Evolutionary conservation across 2,329 filamentous ascomycete genomes (phyloP).

Genomic region (Colletotrichum noveboracense): DNA sequence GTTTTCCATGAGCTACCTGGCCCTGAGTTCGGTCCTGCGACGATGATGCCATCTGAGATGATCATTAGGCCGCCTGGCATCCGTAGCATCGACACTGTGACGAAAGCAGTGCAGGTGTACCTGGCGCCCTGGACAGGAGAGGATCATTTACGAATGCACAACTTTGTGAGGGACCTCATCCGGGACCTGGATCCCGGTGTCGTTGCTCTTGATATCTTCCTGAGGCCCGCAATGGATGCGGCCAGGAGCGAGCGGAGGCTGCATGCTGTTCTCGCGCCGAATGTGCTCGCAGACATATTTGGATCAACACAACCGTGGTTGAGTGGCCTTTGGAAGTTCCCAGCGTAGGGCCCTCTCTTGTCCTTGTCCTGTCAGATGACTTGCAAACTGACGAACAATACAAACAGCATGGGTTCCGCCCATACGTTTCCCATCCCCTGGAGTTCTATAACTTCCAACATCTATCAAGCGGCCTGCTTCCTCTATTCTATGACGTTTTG

Average conservation of each 20-base stretch:
- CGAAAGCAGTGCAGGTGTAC: slow-evolving; percentile 23
- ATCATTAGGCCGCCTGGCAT: slow-evolving; percentile 26
- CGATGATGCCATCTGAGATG: slow-evolving; percentile 17
- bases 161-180: slow-evolving; percentile 29
- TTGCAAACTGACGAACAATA: not conserved
- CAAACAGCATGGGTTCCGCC: slow-evolving; percentile 42
- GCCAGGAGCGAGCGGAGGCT: slow-evolving; percentile 26
- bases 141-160: slow-evolving; percentile 34
- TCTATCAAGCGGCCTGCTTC: slow-evolving; percentile 28
- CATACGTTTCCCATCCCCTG: slow-evolving; percentile 50
- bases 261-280: slow-evolving; percentile 47
- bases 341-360: slow-evolving; percentile 35
- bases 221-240: slow-evolving; percentile 30
- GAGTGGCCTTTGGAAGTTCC: slow-evolving; percentile 42
- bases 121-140: slow-evolving; percentile 33
- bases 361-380: not conserved
- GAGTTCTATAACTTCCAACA: slow-evolving; percentile 44
- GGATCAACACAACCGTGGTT: slow-evolving; percentile 41
- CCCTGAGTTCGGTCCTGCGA: slow-evolving; percentile 21
- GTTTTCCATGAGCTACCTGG: slow-evolving; percentile 30
- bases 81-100: slow-evolving; percentile 15
- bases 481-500: slow-evolving; percentile 15
- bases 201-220: slow-evolving; percentile 35
- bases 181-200: slow-evolving; percentile 34
- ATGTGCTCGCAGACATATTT: slow-evolving; percentile 45